Evolutionary conservation across 2,329 filamentous ascomycete species (phyloP), one percentile per base, ranked within the genome.

Genomic region (Plenodomus biglobosus): DNA sequence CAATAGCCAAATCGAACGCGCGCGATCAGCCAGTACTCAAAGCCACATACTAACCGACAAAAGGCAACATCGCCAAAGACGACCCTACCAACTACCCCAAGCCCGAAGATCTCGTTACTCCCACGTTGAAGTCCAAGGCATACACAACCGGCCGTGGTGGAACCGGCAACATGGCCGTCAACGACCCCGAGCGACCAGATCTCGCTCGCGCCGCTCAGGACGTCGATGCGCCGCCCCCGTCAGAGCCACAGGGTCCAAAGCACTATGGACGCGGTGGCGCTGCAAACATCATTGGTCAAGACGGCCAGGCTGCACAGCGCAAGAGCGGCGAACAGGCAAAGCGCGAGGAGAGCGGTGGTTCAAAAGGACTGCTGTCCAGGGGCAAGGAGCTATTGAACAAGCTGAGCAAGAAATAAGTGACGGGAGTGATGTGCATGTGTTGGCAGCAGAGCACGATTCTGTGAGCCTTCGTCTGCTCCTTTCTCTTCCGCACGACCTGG

Each of bases 111-210:
- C 83, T 95, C 55, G 77, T 86, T 63, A 96, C 91, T 1, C 92
- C 92, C 1, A 87, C 84, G 11, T 83, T 97, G 68, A 96, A 95
- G 76, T 82, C 82, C 39, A 76, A 87, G n/a, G 79, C 89, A 57
- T 91, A 92, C 67, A 96, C 92, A 17, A 96, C 92, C 2, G 92
- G 92, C 47, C 88, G 92, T 42, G 92, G 92, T 46, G 92, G 92
- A 52, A 85, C 83, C 3, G 91, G 91, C 51, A 96, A 95, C 77
- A 95, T 96, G 87, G 85, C 87, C 40, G 85, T 86, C 67, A 84
- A 83, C 54, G 86, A 94, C 61, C 84, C 86, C 3, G 75, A 78
- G 36, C 84, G 76, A 54, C 80, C 83, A 8, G 79, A 81, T 53
- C 67, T 89, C 68, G 90, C 92, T 30, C 86, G 92, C 55, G 79